Conservation (phyloP, 2,329 filamentous ascomycete genomes). For the Lasiodiplodia sp. region DNA sequence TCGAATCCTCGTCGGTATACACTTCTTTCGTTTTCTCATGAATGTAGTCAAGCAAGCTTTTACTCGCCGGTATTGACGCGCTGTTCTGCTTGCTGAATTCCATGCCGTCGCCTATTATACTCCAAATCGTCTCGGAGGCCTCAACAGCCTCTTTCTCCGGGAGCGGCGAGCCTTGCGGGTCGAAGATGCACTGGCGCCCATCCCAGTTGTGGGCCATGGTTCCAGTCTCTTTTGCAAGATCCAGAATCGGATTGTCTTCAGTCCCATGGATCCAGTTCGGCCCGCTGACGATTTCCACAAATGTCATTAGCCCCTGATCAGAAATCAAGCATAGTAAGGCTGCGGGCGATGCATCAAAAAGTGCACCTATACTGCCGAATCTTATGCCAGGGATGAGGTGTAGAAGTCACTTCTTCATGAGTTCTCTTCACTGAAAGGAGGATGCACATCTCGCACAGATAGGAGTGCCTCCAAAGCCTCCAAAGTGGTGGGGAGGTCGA, state of each 20-base stretch:
- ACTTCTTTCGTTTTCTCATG: constrained; percentile 55
- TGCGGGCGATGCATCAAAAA: neutral
- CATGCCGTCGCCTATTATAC: constrained; percentile 72
- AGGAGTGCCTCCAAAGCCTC: neutral
- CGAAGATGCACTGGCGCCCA: constrained; percentile 62
- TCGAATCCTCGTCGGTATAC: constrained; percentile 40
- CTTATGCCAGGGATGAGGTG: too few relatives aligned
- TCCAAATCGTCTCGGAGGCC: constrained; percentile 66
- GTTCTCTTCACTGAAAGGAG: neutral
- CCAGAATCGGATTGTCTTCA: constrained; percentile 72
- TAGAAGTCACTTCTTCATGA: neutral
- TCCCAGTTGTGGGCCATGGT: constrained; percentile 63
- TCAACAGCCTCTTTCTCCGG: constrained; percentile 48
- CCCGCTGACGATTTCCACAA: constrained; percentile 54
- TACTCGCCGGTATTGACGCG: constrained; percentile 58
- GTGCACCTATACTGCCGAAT: neutral
- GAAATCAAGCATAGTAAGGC: neutral
- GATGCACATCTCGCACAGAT: neutral
- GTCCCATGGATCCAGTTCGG: constrained; percentile 86
- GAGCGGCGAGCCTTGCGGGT: constrained; percentile 63
- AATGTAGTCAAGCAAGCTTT: constrained; percentile 66
- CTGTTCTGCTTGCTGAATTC: constrained; percentile 67
- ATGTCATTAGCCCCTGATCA: constrained; percentile 16
- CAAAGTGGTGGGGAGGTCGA: neutral
- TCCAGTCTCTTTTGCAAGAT: constrained; percentile 68